A percentile compares a stretch with the other conserved stretches of the same genome.
These are phyloP conservation scores for Balakata baccata DNA, from an alignment of 345 rosid genomes.

Conservation along the genomic window DNA sequence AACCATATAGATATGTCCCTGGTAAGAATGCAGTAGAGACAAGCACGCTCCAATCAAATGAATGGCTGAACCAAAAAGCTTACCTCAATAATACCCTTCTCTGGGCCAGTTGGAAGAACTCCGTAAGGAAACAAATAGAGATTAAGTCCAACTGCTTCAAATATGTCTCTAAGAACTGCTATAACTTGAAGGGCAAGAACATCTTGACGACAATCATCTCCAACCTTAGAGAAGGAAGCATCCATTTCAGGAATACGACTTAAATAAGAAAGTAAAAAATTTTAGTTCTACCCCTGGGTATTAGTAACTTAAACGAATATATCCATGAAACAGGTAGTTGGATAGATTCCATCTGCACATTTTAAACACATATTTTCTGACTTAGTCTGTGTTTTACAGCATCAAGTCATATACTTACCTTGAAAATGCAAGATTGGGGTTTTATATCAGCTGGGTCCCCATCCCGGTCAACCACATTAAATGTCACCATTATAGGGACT, in stretches of 20 bases:
- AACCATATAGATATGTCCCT: not conserved
- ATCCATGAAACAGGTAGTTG: too few relatives aligned
- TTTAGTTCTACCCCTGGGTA: not conserved
- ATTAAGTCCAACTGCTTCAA: conserved; percentile 79
- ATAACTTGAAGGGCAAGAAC: conserved; percentile 99
- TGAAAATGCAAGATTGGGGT: conserved; percentile 97
- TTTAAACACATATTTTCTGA: not conserved
- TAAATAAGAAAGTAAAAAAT: conserved; percentile 2
- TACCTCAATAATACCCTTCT: conserved; percentile 96
- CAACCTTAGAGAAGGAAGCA: conserved; percentile 57
- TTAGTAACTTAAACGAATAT: too few relatives aligned
- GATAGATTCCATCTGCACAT: not conserved
- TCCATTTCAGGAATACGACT: not conserved
- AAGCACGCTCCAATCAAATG: not conserved
- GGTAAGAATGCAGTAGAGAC: conserved; percentile 1
- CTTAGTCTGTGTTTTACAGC: not conserved
- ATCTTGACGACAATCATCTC: conserved; percentile 99
- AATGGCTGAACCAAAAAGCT: conserved; percentile 15
- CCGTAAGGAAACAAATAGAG: conserved; percentile 93
- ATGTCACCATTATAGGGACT: conserved; percentile 93
- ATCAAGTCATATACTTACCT: conserved; percentile 44
- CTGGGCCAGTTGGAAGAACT: conserved; percentile 97
- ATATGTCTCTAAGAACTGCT: conserved; percentile 85
- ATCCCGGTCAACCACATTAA: conserved; percentile 82
- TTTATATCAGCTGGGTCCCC: conserved; percentile 57